A percentile compares a stretch with the other conserved stretches of the same genome.
phyloP scores from a whole-genome alignment of 208 protist species.

The Phytomonas francai region DNA sequence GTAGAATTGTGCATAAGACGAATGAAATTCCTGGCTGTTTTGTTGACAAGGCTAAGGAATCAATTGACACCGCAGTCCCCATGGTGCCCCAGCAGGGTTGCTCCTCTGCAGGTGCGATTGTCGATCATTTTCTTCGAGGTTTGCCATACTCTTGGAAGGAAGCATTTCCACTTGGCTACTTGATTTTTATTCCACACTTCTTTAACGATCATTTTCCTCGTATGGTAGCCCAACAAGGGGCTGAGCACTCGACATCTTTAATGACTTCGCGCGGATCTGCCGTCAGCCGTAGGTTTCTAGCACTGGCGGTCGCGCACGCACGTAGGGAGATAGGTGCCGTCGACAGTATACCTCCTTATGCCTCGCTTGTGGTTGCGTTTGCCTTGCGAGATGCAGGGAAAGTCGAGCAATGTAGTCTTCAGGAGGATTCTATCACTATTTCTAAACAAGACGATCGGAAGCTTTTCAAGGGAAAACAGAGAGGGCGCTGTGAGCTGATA shows the following conservation, averaged over 20 bases:
- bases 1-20: not conserved
- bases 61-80: not conserved
- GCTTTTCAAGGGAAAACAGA: no score
- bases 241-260: not conserved
- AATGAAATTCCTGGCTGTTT: not conserved
- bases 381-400: not conserved
- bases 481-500: no score
- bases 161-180: not conserved
- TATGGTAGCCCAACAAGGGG: not conserved
- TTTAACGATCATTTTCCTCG: not conserved
- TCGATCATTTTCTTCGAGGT: not conserved
- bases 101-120: not conserved
- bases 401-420: no score
- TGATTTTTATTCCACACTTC: not conserved
- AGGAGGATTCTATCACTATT: no score
- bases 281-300: not conserved
- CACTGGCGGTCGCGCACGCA: not conserved
- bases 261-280: not conserved
- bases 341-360: constrained; percentile 15
- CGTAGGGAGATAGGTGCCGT: constrained; percentile 21
- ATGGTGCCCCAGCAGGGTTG: not conserved
- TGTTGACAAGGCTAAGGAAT: not conserved
- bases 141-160: not conserved
- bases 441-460: no score
- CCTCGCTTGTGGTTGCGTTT: constrained; percentile 15